Conservation (phyloP, 2,329 filamentous ascomycete species). For the Dactylellina leptospora region DNA sequence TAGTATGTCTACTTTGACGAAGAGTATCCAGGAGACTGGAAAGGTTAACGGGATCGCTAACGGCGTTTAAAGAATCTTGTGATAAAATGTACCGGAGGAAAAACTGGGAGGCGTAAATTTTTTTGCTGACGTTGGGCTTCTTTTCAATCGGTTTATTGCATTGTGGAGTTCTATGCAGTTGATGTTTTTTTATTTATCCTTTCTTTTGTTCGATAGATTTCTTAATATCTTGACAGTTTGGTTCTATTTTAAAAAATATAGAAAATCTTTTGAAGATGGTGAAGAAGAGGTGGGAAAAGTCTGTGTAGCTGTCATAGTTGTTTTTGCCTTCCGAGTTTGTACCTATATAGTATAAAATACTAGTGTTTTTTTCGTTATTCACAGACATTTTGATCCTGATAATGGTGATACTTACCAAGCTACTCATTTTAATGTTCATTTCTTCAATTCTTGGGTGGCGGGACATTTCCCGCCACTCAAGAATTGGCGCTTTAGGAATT, state of each 20-base stretch:
- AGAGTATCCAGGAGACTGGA: constrained; percentile 45
- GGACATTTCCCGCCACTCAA: no score
- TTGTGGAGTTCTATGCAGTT: constrained; percentile 7
- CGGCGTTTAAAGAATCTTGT: constrained; percentile 4
- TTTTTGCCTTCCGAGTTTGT: no score
- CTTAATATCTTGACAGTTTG: constrained; percentile 2
- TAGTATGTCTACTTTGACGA: constrained; percentile 50
- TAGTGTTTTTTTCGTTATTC: no score
- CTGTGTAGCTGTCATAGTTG: no score
- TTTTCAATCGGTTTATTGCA: background rate
- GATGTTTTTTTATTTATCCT: background rate
- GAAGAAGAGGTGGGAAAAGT: background rate
- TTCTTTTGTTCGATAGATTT: constrained; percentile 11
- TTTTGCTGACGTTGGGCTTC: background rate
- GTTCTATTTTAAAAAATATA: background rate
- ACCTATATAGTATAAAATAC: no score
- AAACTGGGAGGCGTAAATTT: background rate
- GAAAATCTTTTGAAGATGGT: background rate
- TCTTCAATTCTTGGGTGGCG: no score
- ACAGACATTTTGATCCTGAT: no score
- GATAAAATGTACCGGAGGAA: background rate
- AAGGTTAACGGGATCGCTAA: constrained; percentile 9
- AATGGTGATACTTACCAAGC: no score
- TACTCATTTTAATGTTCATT: no score
- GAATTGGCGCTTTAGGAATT: no score